phyloP scores from a whole-genome alignment of 768 basidiomycete species.

The Lactifluus subvellereus region DNA sequence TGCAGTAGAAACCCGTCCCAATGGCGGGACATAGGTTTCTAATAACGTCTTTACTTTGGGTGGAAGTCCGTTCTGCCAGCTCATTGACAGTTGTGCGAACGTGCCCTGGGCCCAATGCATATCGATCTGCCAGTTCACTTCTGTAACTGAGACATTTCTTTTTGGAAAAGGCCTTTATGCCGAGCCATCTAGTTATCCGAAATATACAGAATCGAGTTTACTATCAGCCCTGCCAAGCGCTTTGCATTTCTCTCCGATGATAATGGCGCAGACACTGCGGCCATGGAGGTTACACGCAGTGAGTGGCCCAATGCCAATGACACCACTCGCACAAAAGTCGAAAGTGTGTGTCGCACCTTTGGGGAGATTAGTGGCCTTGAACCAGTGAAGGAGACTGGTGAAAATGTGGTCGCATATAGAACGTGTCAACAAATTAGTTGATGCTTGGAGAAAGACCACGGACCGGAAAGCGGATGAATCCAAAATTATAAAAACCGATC shows the following conservation, averaged over 20 bases:
- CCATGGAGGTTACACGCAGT: constrained; percentile 90
- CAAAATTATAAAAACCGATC: constrained; percentile 19
- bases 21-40: too few species aligned
- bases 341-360: constrained; percentile 87
- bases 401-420: constrained; percentile 94
- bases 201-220: too few species aligned
- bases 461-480: constrained; percentile 42
- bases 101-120: too few species aligned
- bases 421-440: constrained; percentile 65
- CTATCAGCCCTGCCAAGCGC: constrained; percentile 26
- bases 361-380: constrained; percentile 83
- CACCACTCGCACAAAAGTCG: constrained; percentile 94
- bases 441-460: constrained; percentile 73
- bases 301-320: constrained; percentile 42
- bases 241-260: constrained; percentile 86
- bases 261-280: constrained; percentile 83
- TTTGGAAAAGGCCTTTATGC: too few species aligned
- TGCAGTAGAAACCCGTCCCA: too few species aligned
- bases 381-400: constrained; percentile 88
- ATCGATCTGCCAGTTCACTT: too few species aligned
- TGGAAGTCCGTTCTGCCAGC: too few species aligned
- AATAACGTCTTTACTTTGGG: too few species aligned
- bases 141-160: too few species aligned
- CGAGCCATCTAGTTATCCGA: too few species aligned
- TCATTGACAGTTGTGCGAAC: too few species aligned